Evolutionary conservation across 192 early-diverging fungal genomes (phyloP), one percentile per base, ranked within the genome.

Genomic region (Spinellus fusiger): DNA sequence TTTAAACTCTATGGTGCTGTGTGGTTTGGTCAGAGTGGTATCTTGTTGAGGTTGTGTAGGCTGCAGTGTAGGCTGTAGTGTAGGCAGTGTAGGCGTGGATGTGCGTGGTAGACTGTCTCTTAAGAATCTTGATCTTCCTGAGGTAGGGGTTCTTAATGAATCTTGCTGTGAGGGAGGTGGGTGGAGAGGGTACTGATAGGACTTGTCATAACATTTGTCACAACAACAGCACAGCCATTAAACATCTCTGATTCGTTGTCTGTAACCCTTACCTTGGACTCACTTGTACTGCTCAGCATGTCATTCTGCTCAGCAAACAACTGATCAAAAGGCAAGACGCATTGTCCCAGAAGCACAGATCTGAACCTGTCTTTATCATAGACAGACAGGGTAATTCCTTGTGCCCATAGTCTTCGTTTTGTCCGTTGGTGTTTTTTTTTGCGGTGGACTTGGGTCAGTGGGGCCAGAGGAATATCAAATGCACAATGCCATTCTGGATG

Each of bases 341-440:
- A n/a, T 49, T 80, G 72, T 0, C 89, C 89, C 59, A 92, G 70
- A 65, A 85, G 90, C 55, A 84, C 82, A 7, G 78, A 80, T 22
- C 65, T 55, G 48, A 89, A 79, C 40, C 83, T 65, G 58, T 90
- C 87, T 61, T 88, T 87, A 62, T 89, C 83, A 76, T 81, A 89
- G 16, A 86, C 76, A 33, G 76, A 73, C 7, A 90, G 44, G 4
- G 57, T 59, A 40, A 83, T 58, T 22, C 68, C 57, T 8, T 68
- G 38, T 13, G 75, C 64, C 26, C 70, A 54, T 15, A 78, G 57
- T 56, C 71, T 57, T 28, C 71, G 54, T 50, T 74, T 33, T 46
- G 57, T 18, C 5, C 15, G 40, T 12, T 48, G 40, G 6, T 52
- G 61, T 18, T 44, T 44, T 10, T 44, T 12, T 3, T 18, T 10